Evolutionary conservation across 2,329 filamentous ascomycete genomes (phyloP).

Genomic region (Escovopsis sp.): DNA sequence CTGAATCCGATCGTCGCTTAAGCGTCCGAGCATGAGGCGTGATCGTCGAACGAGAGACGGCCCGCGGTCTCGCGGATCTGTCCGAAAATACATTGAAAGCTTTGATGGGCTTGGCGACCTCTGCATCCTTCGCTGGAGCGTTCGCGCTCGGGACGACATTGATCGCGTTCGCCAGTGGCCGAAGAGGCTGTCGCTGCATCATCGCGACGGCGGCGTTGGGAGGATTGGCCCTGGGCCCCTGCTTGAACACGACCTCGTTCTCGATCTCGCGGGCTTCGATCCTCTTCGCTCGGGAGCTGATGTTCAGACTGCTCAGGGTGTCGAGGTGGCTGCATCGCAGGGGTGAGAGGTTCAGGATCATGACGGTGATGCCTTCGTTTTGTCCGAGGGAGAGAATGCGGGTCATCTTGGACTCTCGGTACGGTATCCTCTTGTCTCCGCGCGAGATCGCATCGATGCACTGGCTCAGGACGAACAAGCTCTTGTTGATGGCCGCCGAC

Average conservation of each 20-base stretch:
- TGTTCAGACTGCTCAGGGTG: constrained; percentile 84
- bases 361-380: constrained; percentile 88
- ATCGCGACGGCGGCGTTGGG: constrained; percentile 23
- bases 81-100: constrained; percentile 81
- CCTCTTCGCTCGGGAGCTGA: constrained; percentile 88
- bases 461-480: constrained; percentile 82
- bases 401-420: constrained; percentile 95
- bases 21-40: constrained; percentile 19
- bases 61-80: constrained; percentile 35
- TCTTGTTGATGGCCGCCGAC: constrained; percentile 95
- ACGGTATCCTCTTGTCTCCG: constrained; percentile 67
- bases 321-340: constrained; percentile 88
- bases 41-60: constrained; percentile 20
- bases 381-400: constrained; percentile 82
- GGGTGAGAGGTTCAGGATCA: constrained; percentile 90
- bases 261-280: constrained; percentile 93
- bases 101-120: constrained; percentile 56
- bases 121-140: constrained; percentile 23
- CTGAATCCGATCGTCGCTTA: constrained; percentile 31
- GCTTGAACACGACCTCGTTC: constrained; percentile 83
- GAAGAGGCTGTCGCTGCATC: constrained; percentile 56
- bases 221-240: constrained; percentile 43
- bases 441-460: constrained; percentile 87
- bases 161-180: constrained; percentile 59
- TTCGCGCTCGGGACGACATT: constrained; percentile 55